These are phyloP conservation scores for Phytopythium kandeliae DNA, from an alignment of 352 stramenopile genomes.

Conservation along the genomic window DNA sequence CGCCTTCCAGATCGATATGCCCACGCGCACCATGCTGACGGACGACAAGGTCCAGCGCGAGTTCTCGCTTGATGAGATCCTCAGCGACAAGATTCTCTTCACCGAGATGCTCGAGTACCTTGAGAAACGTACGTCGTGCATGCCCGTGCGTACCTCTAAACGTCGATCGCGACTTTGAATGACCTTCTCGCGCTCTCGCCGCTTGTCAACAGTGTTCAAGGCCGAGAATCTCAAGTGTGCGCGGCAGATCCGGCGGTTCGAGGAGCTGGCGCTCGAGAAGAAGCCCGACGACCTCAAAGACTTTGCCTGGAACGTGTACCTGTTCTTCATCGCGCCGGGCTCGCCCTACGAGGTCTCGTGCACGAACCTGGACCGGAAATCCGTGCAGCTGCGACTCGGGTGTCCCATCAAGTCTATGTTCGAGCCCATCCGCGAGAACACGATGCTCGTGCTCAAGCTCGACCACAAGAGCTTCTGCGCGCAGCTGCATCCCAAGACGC, in stretches of 20 bases:
- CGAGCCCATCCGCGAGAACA: slow-evolving; percentile 83
- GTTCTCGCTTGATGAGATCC: slow-evolving; percentile 78
- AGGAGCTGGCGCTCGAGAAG: slow-evolving; percentile 66
- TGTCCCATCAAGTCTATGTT: slow-evolving; percentile 81
- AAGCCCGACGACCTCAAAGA: slow-evolving; percentile 73
- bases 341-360: slow-evolving; percentile 79
- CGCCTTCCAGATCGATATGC: slow-evolving; percentile 64
- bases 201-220: slow-evolving; percentile 59
- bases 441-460: slow-evolving; percentile 78
- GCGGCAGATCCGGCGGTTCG: slow-evolving; percentile 72
- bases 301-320: slow-evolving; percentile 74
- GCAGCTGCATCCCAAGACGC: slow-evolving; percentile 61
- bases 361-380: slow-evolving; percentile 78
- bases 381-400: slow-evolving; percentile 70
- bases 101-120: slow-evolving; percentile 83
- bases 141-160: too few relatives aligned
- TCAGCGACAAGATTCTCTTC: slow-evolving; percentile 78
- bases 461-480: slow-evolving; percentile 77
- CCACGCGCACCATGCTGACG: slow-evolving; percentile 40
- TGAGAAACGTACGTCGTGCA: slow-evolving; percentile 79
- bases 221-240: slow-evolving; percentile 82
- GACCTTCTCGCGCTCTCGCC: neutral
- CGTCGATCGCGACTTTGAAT: neutral
- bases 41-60: slow-evolving; percentile 59
- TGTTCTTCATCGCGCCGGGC: slow-evolving; percentile 76